Evolutionary conservation across 2,329 filamentous ascomycete species (phyloP), one percentile per base, ranked within the genome.

Genomic region (Fusarium xyrophilum): DNA sequence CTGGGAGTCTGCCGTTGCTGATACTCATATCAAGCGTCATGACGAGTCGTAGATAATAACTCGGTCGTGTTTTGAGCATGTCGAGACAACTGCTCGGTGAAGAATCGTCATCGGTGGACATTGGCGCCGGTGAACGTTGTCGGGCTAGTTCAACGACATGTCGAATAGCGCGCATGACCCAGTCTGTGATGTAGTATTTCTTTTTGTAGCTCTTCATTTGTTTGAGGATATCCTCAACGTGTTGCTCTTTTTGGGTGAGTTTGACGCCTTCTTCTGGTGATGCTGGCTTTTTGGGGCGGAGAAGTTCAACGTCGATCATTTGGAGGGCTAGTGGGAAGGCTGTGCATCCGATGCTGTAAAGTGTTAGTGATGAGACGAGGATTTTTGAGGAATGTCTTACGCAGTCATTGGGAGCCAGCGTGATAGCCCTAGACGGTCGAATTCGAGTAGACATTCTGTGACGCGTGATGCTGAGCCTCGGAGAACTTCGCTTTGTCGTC

Each of bases 11-110:
- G 0, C 72, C 72, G 17, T 74, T 63, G 23, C 72, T 73, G 13
- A 74, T 74, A 13, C 72, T 73, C 40, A 74, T 56, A 30, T 74
- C 72, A 8, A 74, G 63, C 0, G 72, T 74, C 62, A 74, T 67
- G 0, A 70, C 72, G 0, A 74, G 33, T 1, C 70, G 59, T 1
- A 74, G 3, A 2, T 74, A 74, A 2, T 70, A 68, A 1, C 55
- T 74, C 0, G 72, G 72, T 3, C 65, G 44, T 0, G 46, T 53
- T 8, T 73, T 70, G 0, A 74, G 10, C 53, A 74, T 74, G 3
- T 74, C 70, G 2, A 62, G 54, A 51, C 59, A 73, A 5, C 64
- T 70, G 0, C 54, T 67, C 0, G 64, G 58, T 1, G 63, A 43
- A 5, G 63, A 32, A 5, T 42, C 43, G 3, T 48, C 25, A 6